Evolutionary conservation across 306 rosid species (phyloP), one percentile per base, ranked within the genome.

Genomic region (Macrotyloma uniflorum): DNA sequence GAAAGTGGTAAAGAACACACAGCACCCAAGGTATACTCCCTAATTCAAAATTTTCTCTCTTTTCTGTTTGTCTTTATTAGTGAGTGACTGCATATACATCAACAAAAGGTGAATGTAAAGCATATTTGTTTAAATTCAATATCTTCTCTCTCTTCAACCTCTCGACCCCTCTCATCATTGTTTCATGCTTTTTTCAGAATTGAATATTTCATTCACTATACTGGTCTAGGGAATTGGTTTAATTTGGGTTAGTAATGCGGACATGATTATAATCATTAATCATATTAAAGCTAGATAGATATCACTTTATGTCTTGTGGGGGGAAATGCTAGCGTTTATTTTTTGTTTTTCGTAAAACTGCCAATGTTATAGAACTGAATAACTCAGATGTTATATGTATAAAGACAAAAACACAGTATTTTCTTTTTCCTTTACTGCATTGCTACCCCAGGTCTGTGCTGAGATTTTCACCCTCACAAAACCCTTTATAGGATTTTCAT

Each of bases 1-100:
- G 87, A 96, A 96, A 88, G 99, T 96, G 16, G 99, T 96, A 0
- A 96, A 96, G 89, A 96, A 96, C 94, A 96, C 99, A 18, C 97
- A 96, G 51, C 99, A 96, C 71, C 99, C 99, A 73, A 93, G 99
- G 99, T 90, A 80, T 8, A 6, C 43, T 47, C 30, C 15, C 19
- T 1, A 12, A 28, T 47, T 62, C 71, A 79, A 74, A 61, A 16
- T n/a, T 24, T 19, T 64, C 51, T 49, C 38, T 50, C 26, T 71
- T 74, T 54, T 28, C 36, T 23, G 19, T 70, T 75, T 70, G 69
- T 58, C 69, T 75, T 79, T 83, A n/a, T 20, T 76, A n/a, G 49
- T 18, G 26, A 6, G 32, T 61, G 26, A 26, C 10, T 67, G 68
- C 47, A 58, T 15, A 49, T 61, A 30, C 63, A 69, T 75, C 45